A percentile compares a stretch with the other conserved stretches of the same genome.
phyloP scores from a whole-genome alignment of 106 monocot species.

The Acorus gramineus region DNA sequence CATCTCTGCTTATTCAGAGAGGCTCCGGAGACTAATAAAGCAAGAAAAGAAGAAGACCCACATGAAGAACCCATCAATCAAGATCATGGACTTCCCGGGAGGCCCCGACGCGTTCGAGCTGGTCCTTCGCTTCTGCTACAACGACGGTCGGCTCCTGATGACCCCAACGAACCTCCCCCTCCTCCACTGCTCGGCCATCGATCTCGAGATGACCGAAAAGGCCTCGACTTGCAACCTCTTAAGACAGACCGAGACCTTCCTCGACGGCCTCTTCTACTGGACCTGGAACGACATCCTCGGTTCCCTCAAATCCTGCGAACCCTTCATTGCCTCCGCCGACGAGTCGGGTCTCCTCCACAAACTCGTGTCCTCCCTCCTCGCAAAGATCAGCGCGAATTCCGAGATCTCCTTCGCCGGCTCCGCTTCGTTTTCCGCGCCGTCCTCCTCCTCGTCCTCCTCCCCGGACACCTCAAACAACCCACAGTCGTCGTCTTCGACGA shows the following conservation, averaged over 20 bases:
- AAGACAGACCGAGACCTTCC: constrained; percentile 35
- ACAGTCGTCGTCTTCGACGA: constrained; percentile 26
- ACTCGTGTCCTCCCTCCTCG: constrained; percentile 42
- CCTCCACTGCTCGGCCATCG: constrained; percentile 37
- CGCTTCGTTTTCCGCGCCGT: constrained; percentile 13
- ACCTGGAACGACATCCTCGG: constrained; percentile 50
- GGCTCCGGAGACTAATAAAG: constrained; percentile 32
- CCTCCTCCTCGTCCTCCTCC: constrained; percentile 49
- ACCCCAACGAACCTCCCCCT: constrained; percentile 31
- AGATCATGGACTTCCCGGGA: constrained; percentile 55
- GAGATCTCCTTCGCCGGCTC: constrained; percentile 8
- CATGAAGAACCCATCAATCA: constrained; percentile 11
- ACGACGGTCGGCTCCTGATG: constrained; percentile 38
- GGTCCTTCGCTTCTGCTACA: constrained; percentile 54
- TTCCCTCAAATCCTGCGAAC: constrained; percentile 43
- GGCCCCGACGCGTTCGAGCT: constrained; percentile 56
- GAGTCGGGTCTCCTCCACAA: constrained; percentile 39
- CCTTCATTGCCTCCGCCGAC: constrained; percentile 27
- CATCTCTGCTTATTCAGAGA: constrained; percentile 49
- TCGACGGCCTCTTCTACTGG: constrained; percentile 64
- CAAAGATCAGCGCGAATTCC: constrained; percentile 45
- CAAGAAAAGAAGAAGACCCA: constrained; percentile 30
- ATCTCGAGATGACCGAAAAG: constrained; percentile 55
- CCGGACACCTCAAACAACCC: constrained; percentile 21
- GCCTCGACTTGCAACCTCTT: constrained; percentile 36